These are phyloP conservation scores for Vaccinium darrowii DNA, from an alignment of 148 eudicot genomes.

Conservation along the genomic window DNA sequence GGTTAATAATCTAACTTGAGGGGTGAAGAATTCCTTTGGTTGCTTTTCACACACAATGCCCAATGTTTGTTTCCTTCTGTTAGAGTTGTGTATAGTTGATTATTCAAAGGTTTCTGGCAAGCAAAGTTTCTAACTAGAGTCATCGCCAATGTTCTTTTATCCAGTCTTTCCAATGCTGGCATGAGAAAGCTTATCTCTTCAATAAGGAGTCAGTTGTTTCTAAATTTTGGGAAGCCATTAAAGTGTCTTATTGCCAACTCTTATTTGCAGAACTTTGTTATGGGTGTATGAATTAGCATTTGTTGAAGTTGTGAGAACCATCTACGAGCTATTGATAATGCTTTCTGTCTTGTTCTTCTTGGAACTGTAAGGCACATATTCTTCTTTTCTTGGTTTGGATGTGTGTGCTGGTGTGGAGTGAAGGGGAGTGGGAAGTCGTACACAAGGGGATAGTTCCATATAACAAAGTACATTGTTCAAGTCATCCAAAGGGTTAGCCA, in stretches of 20 bases:
- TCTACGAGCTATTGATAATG: not conserved
- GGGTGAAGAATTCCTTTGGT: not conserved
- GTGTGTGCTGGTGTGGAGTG: not conserved
- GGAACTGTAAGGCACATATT: not conserved
- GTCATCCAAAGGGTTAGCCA: not conserved
- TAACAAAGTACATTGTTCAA: not conserved
- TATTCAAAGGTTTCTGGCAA: not conserved
- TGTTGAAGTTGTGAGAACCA: conserved; percentile 13
- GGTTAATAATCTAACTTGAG: not conserved
- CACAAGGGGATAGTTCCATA: not conserved
- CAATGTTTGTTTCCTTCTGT: not conserved
- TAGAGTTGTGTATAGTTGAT: conserved; percentile 5
- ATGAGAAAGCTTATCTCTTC: conserved; percentile 97
- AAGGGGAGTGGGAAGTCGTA: not conserved
- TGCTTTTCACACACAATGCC: not conserved
- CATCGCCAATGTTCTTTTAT: conserved; percentile 43
- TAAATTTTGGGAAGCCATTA: conserved; percentile 16
- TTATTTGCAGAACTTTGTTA: not conserved
- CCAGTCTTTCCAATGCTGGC: conserved; percentile 81
- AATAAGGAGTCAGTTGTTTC: conserved; percentile 78
- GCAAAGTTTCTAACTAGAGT: conserved; percentile 26
- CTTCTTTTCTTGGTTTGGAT: not conserved
- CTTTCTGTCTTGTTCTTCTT: not conserved
- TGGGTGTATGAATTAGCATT: not conserved
- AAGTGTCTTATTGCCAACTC: no score